Conservation (phyloP, 140 eudicot genomes). For the Oenanthe javanica region DNA sequence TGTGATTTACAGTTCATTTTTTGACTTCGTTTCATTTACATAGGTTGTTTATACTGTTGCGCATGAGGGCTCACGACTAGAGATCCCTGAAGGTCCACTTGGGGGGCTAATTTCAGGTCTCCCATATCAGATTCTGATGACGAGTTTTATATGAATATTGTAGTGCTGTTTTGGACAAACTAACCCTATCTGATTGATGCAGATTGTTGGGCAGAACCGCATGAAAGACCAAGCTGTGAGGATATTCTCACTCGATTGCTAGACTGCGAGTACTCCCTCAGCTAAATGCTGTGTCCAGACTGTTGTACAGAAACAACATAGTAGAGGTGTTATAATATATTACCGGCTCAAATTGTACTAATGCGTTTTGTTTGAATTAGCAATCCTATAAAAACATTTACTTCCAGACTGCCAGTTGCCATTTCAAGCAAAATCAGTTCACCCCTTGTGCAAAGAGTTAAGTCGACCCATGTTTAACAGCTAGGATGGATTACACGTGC, state of each 20-base stretch:
- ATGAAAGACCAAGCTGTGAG: conserved; percentile 83
- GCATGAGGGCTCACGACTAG: conserved; percentile 66
- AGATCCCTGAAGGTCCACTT: conserved; percentile 90
- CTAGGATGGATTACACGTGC: neutral
- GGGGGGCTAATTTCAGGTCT: conserved; percentile 85
- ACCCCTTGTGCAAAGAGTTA: neutral
- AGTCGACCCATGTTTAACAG: neutral
- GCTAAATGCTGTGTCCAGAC: conserved; percentile 26
- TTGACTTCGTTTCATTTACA: conserved; percentile 8
- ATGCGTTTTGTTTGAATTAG: conserved; percentile 12
- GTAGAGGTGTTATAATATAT: conserved; percentile 41
- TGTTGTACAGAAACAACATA: conserved; percentile 23
- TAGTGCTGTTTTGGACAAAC: neutral
- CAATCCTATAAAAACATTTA: neutral
- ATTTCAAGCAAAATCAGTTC: neutral
- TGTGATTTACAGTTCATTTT: neutral
- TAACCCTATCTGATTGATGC: conserved; percentile 17
- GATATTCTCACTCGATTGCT: conserved; percentile 70
- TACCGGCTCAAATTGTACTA: conserved; percentile 32
- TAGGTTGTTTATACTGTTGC: conserved; percentile 88
- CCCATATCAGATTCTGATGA: neutral
- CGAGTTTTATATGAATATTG: neutral
- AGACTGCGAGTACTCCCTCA: conserved; percentile 73
- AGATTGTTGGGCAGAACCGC: conserved; percentile 96
- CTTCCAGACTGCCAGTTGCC: conserved; percentile 2